Base-by-base conservation (phyloP, 371 early-diverging fungal genomes). In the Lichtheimia ramosa region DNA sequence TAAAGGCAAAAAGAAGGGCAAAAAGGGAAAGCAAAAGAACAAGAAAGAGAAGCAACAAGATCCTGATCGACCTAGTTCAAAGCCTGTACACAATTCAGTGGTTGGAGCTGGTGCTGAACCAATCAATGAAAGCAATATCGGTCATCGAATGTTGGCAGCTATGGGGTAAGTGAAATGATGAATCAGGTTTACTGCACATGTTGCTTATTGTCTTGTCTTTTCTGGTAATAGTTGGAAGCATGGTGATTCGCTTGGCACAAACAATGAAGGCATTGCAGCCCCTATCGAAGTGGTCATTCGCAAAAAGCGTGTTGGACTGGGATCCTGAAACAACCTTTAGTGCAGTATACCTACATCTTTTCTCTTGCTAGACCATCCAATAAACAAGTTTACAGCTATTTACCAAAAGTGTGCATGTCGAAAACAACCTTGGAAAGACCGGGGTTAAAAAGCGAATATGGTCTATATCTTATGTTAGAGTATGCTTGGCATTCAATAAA, bases 201-300 rank as follows among this genome's bases (percentile, higher is more conserved):
- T 34, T 2, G 34, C 34, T 34, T 34, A 34, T 34, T 34, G 34
- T 34, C 2, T 8, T 34, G 5, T 53, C 14, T 12, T 24, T 41
- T 10, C 51, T 24, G n/a, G n/a, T 21, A 42, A n/a, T 82, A 87
- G 85, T 77, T 79, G 91, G 90, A 81, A 70, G 51, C 89, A 89
- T 46, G 96, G 96, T 16, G 77, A 88, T 60, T 90, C 92, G 18
- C 77, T 96, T 21, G 97, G 97, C 12, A 76, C 80, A 48, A 81
- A 83, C 6, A 89, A 88, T 14, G 81, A 75, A 16, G 97, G 97
- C 56, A 93, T 94, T 39, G 75, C 87, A 2, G 84, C 83, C 25
- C 96, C 96, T 0, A 90, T 96, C 52, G 91, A 94, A 49, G 95
- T 91, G 15, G 79, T 93, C 56, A 69, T 93, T 42, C 89, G 96